Base-by-base conservation (phyloP, 805 yeast genomes). In the Candida gorgasii region DNA sequence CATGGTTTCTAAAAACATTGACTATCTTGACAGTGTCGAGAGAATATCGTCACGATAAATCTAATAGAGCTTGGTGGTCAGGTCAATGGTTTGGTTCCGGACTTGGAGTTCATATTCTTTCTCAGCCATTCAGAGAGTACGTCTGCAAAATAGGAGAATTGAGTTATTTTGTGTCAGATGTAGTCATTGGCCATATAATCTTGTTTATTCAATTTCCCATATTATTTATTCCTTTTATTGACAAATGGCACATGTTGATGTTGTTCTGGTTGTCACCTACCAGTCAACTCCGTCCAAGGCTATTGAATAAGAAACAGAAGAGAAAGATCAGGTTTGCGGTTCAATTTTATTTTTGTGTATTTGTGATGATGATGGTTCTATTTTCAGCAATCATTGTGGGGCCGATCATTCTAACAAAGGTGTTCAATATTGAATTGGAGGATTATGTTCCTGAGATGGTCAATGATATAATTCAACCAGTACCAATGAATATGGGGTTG, bases 81-180 rank as follows among this genome's bases (percentile, higher is more conserved):
- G 89, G 90, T 0, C 78, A 73, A 43, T 85, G 92, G 92, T 54
- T 75, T 36, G 72, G 72, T 11, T 72, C 82, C 0, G 81, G 81
- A 0, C 65, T 84, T 34, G 88, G 89, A 0, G 78, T 83, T 79
- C 59, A 74, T 36, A 65, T 78, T 0, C 40, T 84, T 5, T 65
- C 82, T 2, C 89, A 83, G 48, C 89, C 89, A 1, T 45, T 73
- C 2, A 63, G 92, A 52, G 92, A 84, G 55, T 77, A 67, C 39
- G 43, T 77, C 16, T 82, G 87, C 44, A 85, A 85, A 52, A 61
- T 76, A 1, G 73, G 76, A 52, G 93, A 85, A 55, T 68, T 82
- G 69, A 75, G 84, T n/a, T 74, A 76, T 43, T 85, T 83, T 65
- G 79, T 84, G 0, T 79, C 76, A 4, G 93, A 85, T 59, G 72